phyloP scores from a whole-genome alignment of 768 basidiomycete species.

The Chalciporus chontae region DNA sequence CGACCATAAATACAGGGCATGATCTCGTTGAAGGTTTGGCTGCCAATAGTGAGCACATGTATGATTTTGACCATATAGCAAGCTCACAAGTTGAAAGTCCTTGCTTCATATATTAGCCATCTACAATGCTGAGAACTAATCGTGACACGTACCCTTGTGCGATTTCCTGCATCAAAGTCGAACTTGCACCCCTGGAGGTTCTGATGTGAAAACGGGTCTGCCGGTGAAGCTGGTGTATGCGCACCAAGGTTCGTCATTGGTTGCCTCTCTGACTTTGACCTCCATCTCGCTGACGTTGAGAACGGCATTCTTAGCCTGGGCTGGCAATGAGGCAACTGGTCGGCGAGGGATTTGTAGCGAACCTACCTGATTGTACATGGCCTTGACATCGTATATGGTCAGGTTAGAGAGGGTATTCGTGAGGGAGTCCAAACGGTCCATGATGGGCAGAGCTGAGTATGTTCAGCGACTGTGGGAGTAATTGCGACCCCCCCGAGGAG shows the following conservation, averaged over 20 bases:
- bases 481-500: conserved; percentile 24
- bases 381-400: conserved; percentile 91
- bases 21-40: conserved; percentile 98
- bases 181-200: conserved; percentile 86
- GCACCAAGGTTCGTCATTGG: conserved; percentile 97
- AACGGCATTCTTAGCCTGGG: conserved; percentile 91
- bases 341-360: not conserved
- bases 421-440: conserved; percentile 80
- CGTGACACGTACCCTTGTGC: conserved; percentile 75
- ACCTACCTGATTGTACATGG: conserved; percentile 86
- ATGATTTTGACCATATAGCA: not conserved
- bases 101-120: conserved; percentile 32
- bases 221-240: conserved; percentile 20
- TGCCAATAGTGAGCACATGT: conserved; percentile 30
- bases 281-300: conserved; percentile 97
- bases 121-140: not conserved
- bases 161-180: conserved; percentile 97
- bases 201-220: conserved; percentile 1
- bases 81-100: conserved; percentile 96
- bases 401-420: conserved; percentile 74
- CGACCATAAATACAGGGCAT: conserved; percentile 95
- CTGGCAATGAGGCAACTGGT: conserved; percentile 4
- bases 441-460: conserved; percentile 33
- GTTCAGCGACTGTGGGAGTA: not conserved
- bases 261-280: conserved; percentile 93